Base-by-base conservation (phyloP, 2,329 filamentous ascomycete genomes). In the Neonectria neomacrospora region DNA sequence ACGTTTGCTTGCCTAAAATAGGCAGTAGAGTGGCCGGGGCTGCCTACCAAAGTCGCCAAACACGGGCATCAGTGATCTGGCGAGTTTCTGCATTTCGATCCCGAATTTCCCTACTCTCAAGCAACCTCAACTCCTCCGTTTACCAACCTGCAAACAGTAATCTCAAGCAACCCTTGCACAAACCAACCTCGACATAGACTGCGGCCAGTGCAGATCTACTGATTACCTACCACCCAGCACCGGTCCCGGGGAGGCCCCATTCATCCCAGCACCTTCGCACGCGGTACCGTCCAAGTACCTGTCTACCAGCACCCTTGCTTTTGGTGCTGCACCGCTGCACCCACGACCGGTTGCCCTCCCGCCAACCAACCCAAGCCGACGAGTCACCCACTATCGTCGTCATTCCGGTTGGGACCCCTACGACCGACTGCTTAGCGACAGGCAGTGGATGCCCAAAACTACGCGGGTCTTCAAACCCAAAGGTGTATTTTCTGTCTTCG, bases 171-270 rank as follows among this genome's bases (percentile, higher is more conserved):
- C 59, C 59, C 54, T 54, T 51, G 54, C n/a, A 48, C 45, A 48
- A 22, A 51, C 59, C 58, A 58, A 53, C 48, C 60, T 62, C 54
- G 54, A 62, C 60, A 54, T 47, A 52, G 60, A 47, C 48, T 45
- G 41, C 34, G 54, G 54, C 60, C 60, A 62, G 60, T 62, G 60
- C 54, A 62, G 60, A 62, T 62, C 60, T 62, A 58, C 54, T 62
- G 54, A 62, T 62, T 62, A 62, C 59, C 37, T 41, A 41, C n/a
- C 37, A n/a, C 37, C 54, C 54, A 54, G 59, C 59, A 58, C 54
- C 48, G 42, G 54, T 50, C 50, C 37, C 47, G 47, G 58, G 53
- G 53, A 56, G 53, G 23, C 52, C 48, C 34, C 47, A 34, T 54
- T 62, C 54, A 54, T 58, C 60, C 60, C 50, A 28, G 60, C 42